Evolutionary conservation across 1,284 basidiomycete genomes (phyloP).

Genomic region (Lignosus rhinocerotis): DNA sequence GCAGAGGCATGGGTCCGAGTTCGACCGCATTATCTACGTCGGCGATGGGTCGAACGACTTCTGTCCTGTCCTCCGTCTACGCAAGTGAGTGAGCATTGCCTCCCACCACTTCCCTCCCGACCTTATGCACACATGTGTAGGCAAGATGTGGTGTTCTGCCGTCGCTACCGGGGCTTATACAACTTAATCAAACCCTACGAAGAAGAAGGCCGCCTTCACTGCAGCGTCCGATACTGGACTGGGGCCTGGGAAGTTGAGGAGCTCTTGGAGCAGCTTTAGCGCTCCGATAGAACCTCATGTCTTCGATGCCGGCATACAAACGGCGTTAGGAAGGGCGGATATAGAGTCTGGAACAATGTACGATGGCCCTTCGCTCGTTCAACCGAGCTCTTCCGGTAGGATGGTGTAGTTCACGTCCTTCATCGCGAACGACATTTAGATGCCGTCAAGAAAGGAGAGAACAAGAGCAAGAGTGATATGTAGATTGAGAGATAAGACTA

Average conservation of each 20-base stretch:
- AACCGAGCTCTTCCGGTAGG: conserved; percentile 1
- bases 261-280: conserved; percentile 53
- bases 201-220: conserved; percentile 63
- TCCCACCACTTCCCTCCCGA: neutral
- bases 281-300: neutral
- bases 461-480: conserved; percentile 9
- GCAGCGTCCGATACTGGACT: conserved; percentile 80
- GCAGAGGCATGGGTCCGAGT: conserved; percentile 64
- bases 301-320: no score
- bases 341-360: neutral
- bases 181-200: conserved; percentile 75
- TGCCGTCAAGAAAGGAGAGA: neutral
- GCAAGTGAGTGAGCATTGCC: conserved; percentile 50
- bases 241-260: conserved; percentile 96
- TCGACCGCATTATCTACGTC: conserved; percentile 85
- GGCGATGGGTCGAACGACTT: conserved; percentile 97
- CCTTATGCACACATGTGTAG: conserved; percentile 37
- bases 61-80: conserved; percentile 85
- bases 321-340: no score
- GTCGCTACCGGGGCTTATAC: conserved; percentile 76
- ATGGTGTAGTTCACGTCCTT: no score
- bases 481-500: conserved; percentile 1
- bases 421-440: neutral
- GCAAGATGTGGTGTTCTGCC: conserved; percentile 77
- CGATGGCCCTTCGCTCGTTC: neutral